Percentiles rank a stretch among this genome's conserved stretches.
Conservation (phyloP, 805 yeast species). For the Candida sanyiensis region DNA sequence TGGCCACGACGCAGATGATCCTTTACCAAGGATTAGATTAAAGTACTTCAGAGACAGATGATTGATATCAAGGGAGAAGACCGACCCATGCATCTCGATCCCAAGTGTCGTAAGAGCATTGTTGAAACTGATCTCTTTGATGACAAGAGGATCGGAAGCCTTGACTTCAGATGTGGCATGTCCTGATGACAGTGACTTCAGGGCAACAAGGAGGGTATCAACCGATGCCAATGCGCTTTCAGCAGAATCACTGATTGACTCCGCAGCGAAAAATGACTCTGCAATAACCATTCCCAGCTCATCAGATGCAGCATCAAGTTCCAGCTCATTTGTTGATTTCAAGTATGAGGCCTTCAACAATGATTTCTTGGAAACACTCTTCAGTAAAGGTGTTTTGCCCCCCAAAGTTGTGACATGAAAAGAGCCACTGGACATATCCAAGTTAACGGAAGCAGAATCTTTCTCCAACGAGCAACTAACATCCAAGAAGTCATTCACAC, state of each 20-base stretch:
- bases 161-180: background rate
- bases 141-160: background rate
- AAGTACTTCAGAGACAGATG: slow-evolving; percentile 9
- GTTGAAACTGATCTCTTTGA: slow-evolving; percentile 2
- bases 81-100: background rate
- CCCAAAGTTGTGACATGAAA: slow-evolving; percentile 1
- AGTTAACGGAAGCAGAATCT: background rate
- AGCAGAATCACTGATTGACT: background rate
- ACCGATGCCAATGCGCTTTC: too few species aligned
- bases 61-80: slow-evolving; percentile 10
- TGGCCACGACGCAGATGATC: slow-evolving; percentile 4
- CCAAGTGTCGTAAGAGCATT: slow-evolving; percentile 3
- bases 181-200: background rate
- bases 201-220: too few species aligned
- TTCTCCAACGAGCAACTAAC: background rate
- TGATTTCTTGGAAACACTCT: background rate
- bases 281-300: background rate
- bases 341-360: background rate
- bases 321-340: background rate
- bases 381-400: background rate
- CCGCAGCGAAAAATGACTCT: background rate
- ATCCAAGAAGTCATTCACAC: slow-evolving; percentile 5
- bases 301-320: background rate
- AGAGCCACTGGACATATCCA: background rate
- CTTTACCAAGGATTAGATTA: slow-evolving; percentile 9